phyloP scores from a whole-genome alignment of 345 rosid genomes.

The Citrus sp. region DNA sequence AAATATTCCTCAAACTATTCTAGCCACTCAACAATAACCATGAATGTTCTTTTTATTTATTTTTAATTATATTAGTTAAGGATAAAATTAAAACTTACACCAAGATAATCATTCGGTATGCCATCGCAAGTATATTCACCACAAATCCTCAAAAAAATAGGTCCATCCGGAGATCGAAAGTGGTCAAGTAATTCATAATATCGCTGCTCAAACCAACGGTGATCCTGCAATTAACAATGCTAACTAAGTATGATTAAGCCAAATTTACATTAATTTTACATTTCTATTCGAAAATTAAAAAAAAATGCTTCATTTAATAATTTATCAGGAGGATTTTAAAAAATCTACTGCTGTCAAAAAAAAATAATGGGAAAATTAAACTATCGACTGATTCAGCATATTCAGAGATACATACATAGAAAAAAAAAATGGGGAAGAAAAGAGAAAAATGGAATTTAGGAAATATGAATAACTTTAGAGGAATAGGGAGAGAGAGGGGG shows the following conservation, averaged over 20 bases:
- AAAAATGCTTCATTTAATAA: background rate
- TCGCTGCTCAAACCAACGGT: constrained; percentile 60
- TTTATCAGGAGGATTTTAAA: background rate
- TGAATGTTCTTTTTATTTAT: background rate
- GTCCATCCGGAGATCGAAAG: constrained; percentile 69
- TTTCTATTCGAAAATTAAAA: background rate
- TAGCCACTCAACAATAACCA: background rate
- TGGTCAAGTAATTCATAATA: constrained; percentile 77
- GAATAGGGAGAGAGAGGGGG: background rate
- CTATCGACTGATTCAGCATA: background rate
- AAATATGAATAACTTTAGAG: background rate
- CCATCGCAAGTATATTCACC: constrained; percentile 85
- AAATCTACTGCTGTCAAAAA: background rate
- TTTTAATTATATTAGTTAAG: background rate
- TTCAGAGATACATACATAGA: background rate
- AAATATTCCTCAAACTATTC: background rate
- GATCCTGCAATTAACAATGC: constrained; percentile 47
- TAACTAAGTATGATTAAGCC: background rate
- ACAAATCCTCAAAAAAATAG: constrained; percentile 72
- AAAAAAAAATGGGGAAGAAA: background rate
- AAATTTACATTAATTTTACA: no score
- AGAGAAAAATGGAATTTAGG: background rate
- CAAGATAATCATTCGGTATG: constrained; percentile 67
- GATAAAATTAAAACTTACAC: constrained; percentile 32
- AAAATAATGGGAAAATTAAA: background rate